A percentile compares a stretch with the other conserved stretches of the same genome.
These are phyloP conservation scores for Pelargonium australe DNA, from an alignment of 441 rosid species.

Conservation along the genomic window DNA sequence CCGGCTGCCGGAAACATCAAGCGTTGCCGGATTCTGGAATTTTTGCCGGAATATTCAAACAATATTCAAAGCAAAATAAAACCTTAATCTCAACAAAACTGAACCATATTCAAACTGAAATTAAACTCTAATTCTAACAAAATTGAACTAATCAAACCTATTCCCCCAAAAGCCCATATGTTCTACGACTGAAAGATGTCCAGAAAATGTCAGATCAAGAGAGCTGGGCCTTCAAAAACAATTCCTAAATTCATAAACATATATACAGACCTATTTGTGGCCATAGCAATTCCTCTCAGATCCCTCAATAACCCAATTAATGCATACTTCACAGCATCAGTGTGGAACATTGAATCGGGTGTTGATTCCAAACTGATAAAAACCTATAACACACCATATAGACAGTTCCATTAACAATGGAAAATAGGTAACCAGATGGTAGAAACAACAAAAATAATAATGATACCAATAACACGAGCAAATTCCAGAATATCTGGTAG, in stretches of 20 bases:
- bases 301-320: conserved; percentile 91
- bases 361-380: conserved; percentile 74
- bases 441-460: too few species aligned
- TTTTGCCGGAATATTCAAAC: too few species aligned
- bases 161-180: conserved; percentile 82
- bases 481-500: too few species aligned
- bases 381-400: conserved; percentile 34
- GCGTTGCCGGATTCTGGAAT: too few species aligned
- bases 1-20: too few species aligned
- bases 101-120: too few species aligned
- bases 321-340: conserved; percentile 87
- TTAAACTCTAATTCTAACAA: too few species aligned
- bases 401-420: too few species aligned
- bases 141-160: conserved; percentile 45
- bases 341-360: conserved; percentile 81
- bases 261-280: conserved; percentile 65
- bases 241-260: neutral
- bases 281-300: conserved; percentile 97
- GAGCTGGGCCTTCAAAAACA: neutral
- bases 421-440: too few species aligned
- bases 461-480: too few species aligned
- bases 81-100: too few species aligned
- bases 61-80: too few species aligned
- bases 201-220: neutral
- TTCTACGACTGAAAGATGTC: conserved; percentile 61